Evolutionary conservation across 441 rosid species (phyloP), one percentile per base, ranked within the genome.

Genomic region (Breynia disticha): DNA sequence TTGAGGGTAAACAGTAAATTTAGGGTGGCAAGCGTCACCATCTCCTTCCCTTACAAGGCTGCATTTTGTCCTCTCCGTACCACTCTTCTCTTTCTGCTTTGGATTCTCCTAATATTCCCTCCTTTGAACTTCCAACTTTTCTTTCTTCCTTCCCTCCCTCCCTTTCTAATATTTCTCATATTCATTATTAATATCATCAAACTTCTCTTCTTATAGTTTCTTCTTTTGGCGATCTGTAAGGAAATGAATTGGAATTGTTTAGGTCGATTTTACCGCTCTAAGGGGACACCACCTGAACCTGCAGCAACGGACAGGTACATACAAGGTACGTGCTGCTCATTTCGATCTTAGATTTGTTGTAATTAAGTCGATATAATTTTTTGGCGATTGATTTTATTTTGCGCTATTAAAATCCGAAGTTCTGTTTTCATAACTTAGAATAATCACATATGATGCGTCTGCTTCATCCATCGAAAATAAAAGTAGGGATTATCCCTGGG

Each of bases 401-500:
- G n/a, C n/a, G n/a, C n/a, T n/a, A n/a, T n/a, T n/a, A n/a, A n/a
- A n/a, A n/a, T n/a, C n/a, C n/a, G n/a, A n/a, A n/a, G n/a, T n/a
- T n/a, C n/a, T n/a, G n/a, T n/a, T n/a, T n/a, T n/a, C n/a, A n/a
- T n/a, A n/a, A n/a, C n/a, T n/a, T n/a, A n/a, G n/a, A n/a, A n/a
- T n/a, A n/a, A n/a, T n/a, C n/a, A n/a, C n/a, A n/a, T n/a, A n/a
- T n/a, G n/a, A n/a, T n/a, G n/a, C n/a, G n/a, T n/a, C n/a, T n/a
- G n/a, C n/a, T n/a, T 1, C 21, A 12, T 38, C 16, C 11, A 74
- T 73, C 35, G 60, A 42, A 57, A 54, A 39, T 20, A 61, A 52
- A 12, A 70, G 46, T 0, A 67, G 41, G 54, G 81, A 75, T 53
- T 80, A 80, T 47, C 83, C 83, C 17, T 79, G 96, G 98, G 78